Conservation (phyloP, 495 filamentous ascomycete genomes). For the Penicillium pancosmium region DNA sequence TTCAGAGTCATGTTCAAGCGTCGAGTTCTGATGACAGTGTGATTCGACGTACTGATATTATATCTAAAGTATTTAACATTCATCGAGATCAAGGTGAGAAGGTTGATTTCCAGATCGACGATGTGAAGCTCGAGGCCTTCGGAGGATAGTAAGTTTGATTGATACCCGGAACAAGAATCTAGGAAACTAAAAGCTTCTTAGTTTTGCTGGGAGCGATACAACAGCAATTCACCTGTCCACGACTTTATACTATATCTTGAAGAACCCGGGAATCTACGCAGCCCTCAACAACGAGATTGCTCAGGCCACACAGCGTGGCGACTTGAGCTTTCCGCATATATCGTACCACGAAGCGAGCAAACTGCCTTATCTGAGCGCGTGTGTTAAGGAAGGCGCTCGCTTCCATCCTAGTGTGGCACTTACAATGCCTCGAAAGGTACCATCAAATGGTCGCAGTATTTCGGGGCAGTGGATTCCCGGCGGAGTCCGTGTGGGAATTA, state of each 20-base stretch:
- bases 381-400: constrained; percentile 15
- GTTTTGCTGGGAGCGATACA: constrained; percentile 52
- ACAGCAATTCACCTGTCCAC: constrained; percentile 50
- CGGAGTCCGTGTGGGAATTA: constrained; percentile 1
- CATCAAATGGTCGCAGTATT: constrained; percentile 16
- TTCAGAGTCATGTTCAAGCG: no score
- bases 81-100: no score
- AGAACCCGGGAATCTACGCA: constrained; percentile 41
- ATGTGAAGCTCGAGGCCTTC: no score
- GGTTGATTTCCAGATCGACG: no score
- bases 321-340: no score
- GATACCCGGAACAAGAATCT: not conserved
- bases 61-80: no score
- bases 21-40: no score
- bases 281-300: constrained; percentile 58
- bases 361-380: no score
- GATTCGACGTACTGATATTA: no score
- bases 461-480: constrained; percentile 24
- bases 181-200: not conserved
- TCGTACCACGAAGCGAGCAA: no score
- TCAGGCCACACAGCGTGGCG: constrained; percentile 12
- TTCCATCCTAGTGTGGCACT: constrained; percentile 25
- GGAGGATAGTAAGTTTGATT: constrained; percentile 17
- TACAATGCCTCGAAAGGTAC: constrained; percentile 25
- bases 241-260: constrained; percentile 44